phyloP scores from a whole-genome alignment of 2,329 filamentous ascomycete species.

The Microdochium nivale region DNA sequence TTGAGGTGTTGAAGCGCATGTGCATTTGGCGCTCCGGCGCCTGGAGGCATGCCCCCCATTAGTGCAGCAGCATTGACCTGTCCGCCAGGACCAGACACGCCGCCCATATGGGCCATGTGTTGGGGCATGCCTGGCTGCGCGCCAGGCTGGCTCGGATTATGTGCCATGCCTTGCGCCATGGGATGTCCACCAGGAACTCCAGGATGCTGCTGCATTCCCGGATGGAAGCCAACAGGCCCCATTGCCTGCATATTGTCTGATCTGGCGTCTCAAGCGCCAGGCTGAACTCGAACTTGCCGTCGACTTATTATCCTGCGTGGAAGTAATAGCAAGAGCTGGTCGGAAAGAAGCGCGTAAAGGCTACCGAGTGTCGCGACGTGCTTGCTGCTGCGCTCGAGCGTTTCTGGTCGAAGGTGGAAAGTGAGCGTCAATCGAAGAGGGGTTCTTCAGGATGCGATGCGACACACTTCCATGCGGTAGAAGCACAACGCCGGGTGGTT shows the following conservation, averaged over 20 bases:
- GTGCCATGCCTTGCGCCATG: conserved; percentile 53
- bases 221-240: conserved; percentile 55
- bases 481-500: background rate
- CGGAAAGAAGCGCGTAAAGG: no score
- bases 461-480: background rate
- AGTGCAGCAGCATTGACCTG: conserved; percentile 66
- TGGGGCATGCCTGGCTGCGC: conserved; percentile 58
- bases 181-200: conserved; percentile 59
- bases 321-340: no score
- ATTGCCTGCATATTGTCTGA: conserved; percentile 63
- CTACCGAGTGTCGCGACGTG: conserved; percentile 5
- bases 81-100: conserved; percentile 59
- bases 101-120: conserved; percentile 59
- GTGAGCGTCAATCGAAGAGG: background rate
- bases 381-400: background rate
- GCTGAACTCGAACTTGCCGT: background rate
- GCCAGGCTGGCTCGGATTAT: conserved; percentile 63
- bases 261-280: conserved; percentile 24
- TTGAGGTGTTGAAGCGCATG: conserved; percentile 67
- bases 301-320: background rate
- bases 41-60: conserved; percentile 70
- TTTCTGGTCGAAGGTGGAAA: background rate
- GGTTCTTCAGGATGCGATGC: background rate
- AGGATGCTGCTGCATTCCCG: conserved; percentile 63
- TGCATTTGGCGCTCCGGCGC: conserved; percentile 51